These are phyloP conservation scores for Rugonectria rugulosa DNA, from an alignment of 2,329 filamentous ascomycete genomes.

Conservation along the genomic window DNA sequence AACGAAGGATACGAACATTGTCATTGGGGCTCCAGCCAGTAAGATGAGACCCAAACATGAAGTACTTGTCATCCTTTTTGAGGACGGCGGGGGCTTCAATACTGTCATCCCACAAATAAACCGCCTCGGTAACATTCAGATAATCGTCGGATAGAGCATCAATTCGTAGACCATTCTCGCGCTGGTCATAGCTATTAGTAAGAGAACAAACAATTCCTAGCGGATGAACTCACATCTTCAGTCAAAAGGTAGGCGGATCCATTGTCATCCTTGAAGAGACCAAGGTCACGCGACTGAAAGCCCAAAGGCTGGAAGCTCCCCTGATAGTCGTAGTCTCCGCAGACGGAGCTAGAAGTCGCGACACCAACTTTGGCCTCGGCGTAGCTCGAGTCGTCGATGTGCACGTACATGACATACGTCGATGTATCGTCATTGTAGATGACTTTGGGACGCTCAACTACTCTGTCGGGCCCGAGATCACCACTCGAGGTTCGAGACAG, in stretches of 20 bases:
- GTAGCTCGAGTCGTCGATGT: constrained; percentile 69
- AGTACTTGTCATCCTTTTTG: constrained; percentile 67
- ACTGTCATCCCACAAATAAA: constrained; percentile 60
- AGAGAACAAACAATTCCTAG: not conserved
- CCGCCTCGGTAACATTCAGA: constrained; percentile 55
- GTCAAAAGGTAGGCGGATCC: constrained; percentile 68
- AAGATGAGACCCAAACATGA: constrained; percentile 68
- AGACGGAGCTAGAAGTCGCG: constrained; percentile 65
- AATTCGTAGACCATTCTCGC: constrained; percentile 65
- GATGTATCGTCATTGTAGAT: constrained; percentile 70
- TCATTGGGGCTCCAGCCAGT: constrained; percentile 69
- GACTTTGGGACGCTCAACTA: constrained; percentile 74
- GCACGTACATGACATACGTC: constrained; percentile 74
- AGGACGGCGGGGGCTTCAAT: constrained; percentile 70
- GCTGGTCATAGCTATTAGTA: constrained; percentile 43
- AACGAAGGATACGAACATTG: constrained; percentile 54
- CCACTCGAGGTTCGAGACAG: constrained; percentile 58
- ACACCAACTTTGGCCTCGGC: constrained; percentile 71
- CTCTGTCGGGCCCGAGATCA: constrained; percentile 67
- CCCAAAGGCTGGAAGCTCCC: constrained; percentile 46
- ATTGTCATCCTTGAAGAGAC: constrained; percentile 68
- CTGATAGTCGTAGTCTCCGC: constrained; percentile 61
- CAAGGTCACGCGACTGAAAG: constrained; percentile 61
- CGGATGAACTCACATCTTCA: constrained; percentile 67
- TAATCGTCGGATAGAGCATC: constrained; percentile 65